Conservation (phyloP, 257 asterid genomes). For the Solanum piurae region DNA sequence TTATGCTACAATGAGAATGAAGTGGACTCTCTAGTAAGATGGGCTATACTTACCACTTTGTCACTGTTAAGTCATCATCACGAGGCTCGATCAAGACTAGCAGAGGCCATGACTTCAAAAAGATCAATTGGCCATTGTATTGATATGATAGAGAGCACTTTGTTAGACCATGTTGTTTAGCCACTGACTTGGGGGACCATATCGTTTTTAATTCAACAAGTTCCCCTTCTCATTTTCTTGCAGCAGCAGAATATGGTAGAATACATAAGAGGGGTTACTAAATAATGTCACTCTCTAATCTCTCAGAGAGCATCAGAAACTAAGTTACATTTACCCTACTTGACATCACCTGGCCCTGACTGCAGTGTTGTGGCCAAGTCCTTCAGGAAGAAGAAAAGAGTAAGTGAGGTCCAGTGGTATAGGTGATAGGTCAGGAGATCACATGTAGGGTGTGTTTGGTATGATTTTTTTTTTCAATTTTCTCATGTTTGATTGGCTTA, state of each 20-base stretch:
- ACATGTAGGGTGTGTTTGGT: neutral
- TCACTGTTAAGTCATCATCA: constrained; percentile 23
- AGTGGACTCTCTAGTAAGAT: constrained; percentile 20
- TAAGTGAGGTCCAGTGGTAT: neutral
- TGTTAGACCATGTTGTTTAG: neutral
- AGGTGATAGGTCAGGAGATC: neutral
- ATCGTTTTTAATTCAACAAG: neutral
- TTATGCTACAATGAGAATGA: constrained; percentile 21
- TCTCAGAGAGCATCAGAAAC: neutral
- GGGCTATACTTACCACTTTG: constrained; percentile 32
- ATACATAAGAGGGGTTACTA: neutral
- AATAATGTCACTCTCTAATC: neutral
- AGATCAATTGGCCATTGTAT: constrained; percentile 59
- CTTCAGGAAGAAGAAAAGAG: neutral
- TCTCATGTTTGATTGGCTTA: too few relatives aligned
- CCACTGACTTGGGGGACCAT: neutral
- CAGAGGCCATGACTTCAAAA: constrained; percentile 53
- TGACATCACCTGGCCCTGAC: neutral
- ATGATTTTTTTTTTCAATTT: too few relatives aligned
- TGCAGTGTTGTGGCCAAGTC: neutral
- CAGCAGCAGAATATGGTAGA: neutral
- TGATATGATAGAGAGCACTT: constrained; percentile 33
- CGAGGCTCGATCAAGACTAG: constrained; percentile 30
- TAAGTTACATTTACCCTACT: neutral
- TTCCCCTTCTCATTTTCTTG: neutral